Evolutionary conservation across 306 rosid genomes (phyloP).

Genomic region (Quercus ilex): DNA sequence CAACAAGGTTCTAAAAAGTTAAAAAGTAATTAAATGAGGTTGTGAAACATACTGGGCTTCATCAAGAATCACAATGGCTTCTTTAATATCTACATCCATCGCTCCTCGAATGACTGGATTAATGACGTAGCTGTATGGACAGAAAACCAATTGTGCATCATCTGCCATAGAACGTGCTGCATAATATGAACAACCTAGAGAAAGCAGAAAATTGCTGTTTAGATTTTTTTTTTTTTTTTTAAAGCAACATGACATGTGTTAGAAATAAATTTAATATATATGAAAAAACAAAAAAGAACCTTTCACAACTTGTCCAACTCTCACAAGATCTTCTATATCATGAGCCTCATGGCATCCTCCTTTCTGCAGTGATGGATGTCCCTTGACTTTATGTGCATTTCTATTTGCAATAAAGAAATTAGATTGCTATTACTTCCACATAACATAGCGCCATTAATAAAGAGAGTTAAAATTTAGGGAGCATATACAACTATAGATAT

Average conservation of each 20-base stretch:
- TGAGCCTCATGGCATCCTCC: conserved; percentile 92
- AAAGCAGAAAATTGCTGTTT: neutral
- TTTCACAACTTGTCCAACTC: conserved; percentile 76
- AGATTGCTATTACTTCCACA: neutral
- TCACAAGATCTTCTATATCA: conserved; percentile 91
- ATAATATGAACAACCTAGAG: conserved; percentile 87
- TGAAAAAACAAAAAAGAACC: conserved; percentile 37
- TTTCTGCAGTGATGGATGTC: conserved; percentile 77
- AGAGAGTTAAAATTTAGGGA: conserved; percentile 1
- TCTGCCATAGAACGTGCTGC: conserved; percentile 89
- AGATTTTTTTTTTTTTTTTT: neutral
- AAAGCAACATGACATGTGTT: neutral
- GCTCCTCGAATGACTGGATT: conserved; percentile 93
- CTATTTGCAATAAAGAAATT: conserved; percentile 32
- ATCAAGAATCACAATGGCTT: conserved; percentile 74
- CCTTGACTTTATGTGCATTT: conserved; percentile 70
- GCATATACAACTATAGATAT: conserved; percentile 12
- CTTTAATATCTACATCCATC: conserved; percentile 88
- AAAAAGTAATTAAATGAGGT: neutral
- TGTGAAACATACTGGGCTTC: conserved; percentile 83
- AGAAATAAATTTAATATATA: neutral
- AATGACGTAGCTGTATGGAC: conserved; percentile 85
- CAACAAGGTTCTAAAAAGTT: neutral
- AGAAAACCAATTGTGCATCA: conserved; percentile 83
- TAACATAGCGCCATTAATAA: conserved; percentile 3